Conservation (phyloP, 352 stramenopile species). For the Phytophthora sansomeana region DNA sequence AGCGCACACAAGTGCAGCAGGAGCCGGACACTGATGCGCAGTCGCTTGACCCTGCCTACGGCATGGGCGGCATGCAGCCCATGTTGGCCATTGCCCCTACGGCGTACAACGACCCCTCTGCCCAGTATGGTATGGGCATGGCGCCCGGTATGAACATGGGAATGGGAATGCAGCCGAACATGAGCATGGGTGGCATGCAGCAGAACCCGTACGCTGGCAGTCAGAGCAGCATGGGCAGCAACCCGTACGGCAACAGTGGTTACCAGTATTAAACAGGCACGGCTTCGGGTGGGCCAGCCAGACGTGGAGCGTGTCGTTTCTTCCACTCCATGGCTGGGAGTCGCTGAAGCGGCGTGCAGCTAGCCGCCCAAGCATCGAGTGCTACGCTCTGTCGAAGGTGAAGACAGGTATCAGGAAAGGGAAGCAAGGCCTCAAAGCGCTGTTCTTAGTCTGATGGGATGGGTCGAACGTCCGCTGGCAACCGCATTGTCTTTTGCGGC, state of each 20-base stretch:
- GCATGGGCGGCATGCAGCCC: conserved; percentile 82
- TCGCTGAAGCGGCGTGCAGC: conserved; percentile 16
- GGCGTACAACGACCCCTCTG: conserved; percentile 84
- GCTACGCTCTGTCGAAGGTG: conserved; percentile 32
- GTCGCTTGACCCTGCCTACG: conserved; percentile 70
- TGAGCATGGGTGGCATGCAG: conserved; percentile 56
- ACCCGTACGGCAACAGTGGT: conserved; percentile 61
- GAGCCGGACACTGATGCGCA: conserved; percentile 67
- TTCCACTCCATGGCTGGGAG: background rate
- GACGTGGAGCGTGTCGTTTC: background rate
- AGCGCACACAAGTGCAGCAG: conserved; percentile 87
- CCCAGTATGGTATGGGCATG: conserved; percentile 65
- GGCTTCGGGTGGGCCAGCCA: conserved; percentile 14
- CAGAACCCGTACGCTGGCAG: conserved; percentile 67
- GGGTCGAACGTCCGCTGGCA: conserved; percentile 18
- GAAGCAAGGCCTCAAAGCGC: conserved; percentile 24
- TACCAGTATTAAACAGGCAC: conserved; percentile 58
- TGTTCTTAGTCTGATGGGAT: conserved; percentile 33
- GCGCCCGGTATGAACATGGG: conserved; percentile 58
- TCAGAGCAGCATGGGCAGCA: conserved; percentile 51
- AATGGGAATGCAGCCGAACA: conserved; percentile 62
- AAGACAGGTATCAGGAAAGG: conserved; percentile 28
- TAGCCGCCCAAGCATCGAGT: conserved; percentile 24
- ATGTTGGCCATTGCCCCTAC: conserved; percentile 86
- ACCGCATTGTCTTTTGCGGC: conserved; percentile 23